Evolutionary conservation across 2,329 filamentous ascomycete genomes (phyloP), one percentile per base, ranked within the genome.

Genomic region (Fusarium sp.): DNA sequence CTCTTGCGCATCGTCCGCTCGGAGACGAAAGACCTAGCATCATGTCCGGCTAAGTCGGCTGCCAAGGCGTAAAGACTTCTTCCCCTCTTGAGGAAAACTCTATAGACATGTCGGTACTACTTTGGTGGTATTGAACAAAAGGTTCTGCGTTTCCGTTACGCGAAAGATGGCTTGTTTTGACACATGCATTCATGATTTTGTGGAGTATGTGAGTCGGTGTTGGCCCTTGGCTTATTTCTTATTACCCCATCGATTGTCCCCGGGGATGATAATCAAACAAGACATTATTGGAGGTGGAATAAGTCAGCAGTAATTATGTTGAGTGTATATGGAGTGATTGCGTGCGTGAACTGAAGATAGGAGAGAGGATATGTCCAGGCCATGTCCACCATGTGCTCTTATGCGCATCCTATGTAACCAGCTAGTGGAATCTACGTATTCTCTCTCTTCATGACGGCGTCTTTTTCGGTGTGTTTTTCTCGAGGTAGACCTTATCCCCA

Each of bases 81-180:
- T 33, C 14, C 36, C 39, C 14, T 3, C 11, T 11, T 37, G n/a
- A 25, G n/a, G n/a, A n/a, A 38, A 57, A 45, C 19, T 32, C 33
- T 9, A 29, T 13, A 10, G 14, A 36, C 27, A 38, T 31, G 27
- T 31, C 43, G 39, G 23, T 17, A 15, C n/a, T 21, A 52, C 48
- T 32, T 17, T 51, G 35, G 49, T 41, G 50, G 39, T 33, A 49
- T 35, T 13, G 32, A 17, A 13, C 37, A 23, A 45, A 27, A 36
- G 25, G 27, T 36, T 33, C 21, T 25, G 14, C 27, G 41, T 62
- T 62, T 65, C 17, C 47, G 62, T 64, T 65, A 64, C 61, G 61
- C 53, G 53, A 64, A 45, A 65, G 47, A 45, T 65, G 50, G 33
- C 44, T 47, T 57, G 46, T 50, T 48, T 64, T 64, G 61, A 64